Evolutionary conservation across 495 filamentous ascomycete species (phyloP).

Genomic region (Hypoxylon cercidicola): DNA sequence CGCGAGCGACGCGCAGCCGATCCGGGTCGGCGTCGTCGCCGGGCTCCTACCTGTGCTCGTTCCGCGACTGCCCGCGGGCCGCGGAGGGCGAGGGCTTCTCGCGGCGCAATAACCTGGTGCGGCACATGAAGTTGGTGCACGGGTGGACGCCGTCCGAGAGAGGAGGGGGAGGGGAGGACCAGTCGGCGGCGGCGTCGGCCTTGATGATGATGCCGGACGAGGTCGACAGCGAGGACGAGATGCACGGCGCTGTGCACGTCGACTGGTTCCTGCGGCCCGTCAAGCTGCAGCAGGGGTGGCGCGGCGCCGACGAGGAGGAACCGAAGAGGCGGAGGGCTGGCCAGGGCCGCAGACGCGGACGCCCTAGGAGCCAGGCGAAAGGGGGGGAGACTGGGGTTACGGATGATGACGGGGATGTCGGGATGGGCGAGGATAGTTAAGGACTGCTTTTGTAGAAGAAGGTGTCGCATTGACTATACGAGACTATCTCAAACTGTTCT

Average conservation of each 20-base stretch:
- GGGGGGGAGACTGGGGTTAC: conserved; percentile 26
- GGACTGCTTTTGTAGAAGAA: not conserved
- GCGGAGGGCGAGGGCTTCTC: conserved; percentile 44
- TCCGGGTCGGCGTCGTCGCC: conserved; percentile 11
- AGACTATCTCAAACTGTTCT: not conserved
- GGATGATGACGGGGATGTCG: conserved; percentile 36
- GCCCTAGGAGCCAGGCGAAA: not conserved
- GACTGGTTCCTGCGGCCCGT: conserved; percentile 62
- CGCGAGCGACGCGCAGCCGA: conserved; percentile 11
- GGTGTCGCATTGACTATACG: conserved; percentile 2
- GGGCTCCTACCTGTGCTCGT: conserved; percentile 41
- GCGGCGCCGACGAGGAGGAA: conserved; percentile 16
- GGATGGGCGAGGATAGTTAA: conserved; percentile 14
- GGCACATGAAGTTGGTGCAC: conserved; percentile 55
- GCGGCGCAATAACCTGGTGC: conserved; percentile 39
- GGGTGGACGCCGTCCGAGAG: conserved; percentile 18
- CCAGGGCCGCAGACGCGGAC: not conserved
- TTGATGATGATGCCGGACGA: conserved; percentile 38
- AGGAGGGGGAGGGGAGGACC: conserved; percentile 2
- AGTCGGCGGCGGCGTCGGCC: conserved; percentile 13
- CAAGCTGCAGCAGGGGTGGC: conserved; percentile 48
- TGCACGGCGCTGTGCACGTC: conserved; percentile 63
- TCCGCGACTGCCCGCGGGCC: conserved; percentile 47
- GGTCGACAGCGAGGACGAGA: conserved; percentile 59
- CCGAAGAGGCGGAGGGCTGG: conserved; percentile 25